Percentiles rank a stretch among this genome's conserved stretches.
These are phyloP conservation scores for Erysimum cheiranthoides DNA, from an alignment of 345 rosid genomes.

Conservation along the genomic window DNA sequence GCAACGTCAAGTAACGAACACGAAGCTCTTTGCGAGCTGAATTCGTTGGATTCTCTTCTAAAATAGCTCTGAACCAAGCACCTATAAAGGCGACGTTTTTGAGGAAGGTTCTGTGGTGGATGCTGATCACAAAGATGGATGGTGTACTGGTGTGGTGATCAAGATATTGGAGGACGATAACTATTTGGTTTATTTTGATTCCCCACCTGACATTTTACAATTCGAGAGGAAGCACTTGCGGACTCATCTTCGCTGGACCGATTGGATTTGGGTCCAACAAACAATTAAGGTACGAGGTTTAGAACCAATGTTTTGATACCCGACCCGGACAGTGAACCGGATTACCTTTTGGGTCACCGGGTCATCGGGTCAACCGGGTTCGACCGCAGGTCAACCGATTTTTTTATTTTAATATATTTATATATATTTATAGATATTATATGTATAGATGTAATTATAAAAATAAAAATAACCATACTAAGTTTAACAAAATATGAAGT, in stretches of 20 bases:
- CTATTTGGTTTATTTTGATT: slow-evolving; percentile 57
- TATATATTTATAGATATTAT: too few species aligned
- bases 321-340: too few species aligned
- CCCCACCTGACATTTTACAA: slow-evolving; percentile 56
- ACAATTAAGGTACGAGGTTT: slow-evolving; percentile 29
- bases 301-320: too few species aligned
- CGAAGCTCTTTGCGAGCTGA: slow-evolving; percentile 43
- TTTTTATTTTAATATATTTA: too few species aligned
- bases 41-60: slow-evolving; percentile 49
- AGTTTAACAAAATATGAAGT: too few species aligned
- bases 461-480: too few species aligned
- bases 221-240: slow-evolving; percentile 56
- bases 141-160: slow-evolving; percentile 64
- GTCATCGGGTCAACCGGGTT: too few species aligned
- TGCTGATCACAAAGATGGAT: slow-evolving; percentile 53
- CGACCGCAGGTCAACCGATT: too few species aligned
- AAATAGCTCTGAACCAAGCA: slow-evolving; percentile 59
- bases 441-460: too few species aligned
- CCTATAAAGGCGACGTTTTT: slow-evolving; percentile 44
- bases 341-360: too few species aligned
- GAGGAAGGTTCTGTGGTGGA: slow-evolving; percentile 51
- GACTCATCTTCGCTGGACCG: slow-evolving; percentile 54
- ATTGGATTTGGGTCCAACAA: slow-evolving; percentile 55
- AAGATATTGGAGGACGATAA: slow-evolving; percentile 49
- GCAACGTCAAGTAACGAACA: slow-evolving; percentile 51